These are phyloP conservation scores for Pleomassaria siparia DNA, from an alignment of 2,329 filamentous ascomycete genomes.

Conservation along the genomic window DNA sequence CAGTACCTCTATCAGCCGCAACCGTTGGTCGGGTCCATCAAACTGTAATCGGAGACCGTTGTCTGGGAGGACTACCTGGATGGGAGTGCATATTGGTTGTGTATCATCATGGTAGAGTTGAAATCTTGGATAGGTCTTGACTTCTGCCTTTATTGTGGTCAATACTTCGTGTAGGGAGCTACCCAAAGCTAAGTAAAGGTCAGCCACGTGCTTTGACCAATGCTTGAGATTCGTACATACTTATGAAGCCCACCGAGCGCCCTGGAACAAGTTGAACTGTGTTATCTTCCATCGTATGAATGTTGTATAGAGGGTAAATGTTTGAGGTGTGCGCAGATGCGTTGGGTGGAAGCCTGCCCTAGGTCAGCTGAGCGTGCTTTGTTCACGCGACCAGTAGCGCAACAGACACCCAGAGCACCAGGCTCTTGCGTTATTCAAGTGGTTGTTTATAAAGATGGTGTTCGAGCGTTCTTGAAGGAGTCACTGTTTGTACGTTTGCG, in stretches of 20 bases:
- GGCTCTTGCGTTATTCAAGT: background rate
- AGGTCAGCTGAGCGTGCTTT: slow-evolving; percentile 18
- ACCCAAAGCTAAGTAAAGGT: slow-evolving; percentile 67
- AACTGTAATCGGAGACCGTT: slow-evolving; percentile 92
- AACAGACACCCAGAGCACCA: slow-evolving; percentile 8
- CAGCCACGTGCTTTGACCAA: slow-evolving; percentile 10
- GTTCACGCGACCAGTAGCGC: slow-evolving; percentile 25
- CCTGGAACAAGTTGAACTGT: slow-evolving; percentile 34
- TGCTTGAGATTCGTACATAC: slow-evolving; percentile 22
- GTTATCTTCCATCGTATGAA: slow-evolving; percentile 32
- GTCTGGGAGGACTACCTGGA: slow-evolving; percentile 73
- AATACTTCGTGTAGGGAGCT: slow-evolving; percentile 89
- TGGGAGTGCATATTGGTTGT: slow-evolving; percentile 71
- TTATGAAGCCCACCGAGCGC: slow-evolving; percentile 43
- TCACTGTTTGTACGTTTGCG: background rate
- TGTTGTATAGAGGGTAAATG: background rate
- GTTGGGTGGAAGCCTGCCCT: background rate
- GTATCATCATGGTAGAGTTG: slow-evolving; percentile 79
- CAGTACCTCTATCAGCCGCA: slow-evolving; percentile 85
- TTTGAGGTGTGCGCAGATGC: background rate
- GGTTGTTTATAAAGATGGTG: background rate
- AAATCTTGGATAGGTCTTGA: slow-evolving; percentile 77
- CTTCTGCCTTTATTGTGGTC: slow-evolving; percentile 84
- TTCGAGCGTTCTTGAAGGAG: background rate
- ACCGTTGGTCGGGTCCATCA: slow-evolving; percentile 86